Base-by-base conservation (phyloP, 2,329 filamentous ascomycete genomes). In the Blumeria graminis region DNA sequence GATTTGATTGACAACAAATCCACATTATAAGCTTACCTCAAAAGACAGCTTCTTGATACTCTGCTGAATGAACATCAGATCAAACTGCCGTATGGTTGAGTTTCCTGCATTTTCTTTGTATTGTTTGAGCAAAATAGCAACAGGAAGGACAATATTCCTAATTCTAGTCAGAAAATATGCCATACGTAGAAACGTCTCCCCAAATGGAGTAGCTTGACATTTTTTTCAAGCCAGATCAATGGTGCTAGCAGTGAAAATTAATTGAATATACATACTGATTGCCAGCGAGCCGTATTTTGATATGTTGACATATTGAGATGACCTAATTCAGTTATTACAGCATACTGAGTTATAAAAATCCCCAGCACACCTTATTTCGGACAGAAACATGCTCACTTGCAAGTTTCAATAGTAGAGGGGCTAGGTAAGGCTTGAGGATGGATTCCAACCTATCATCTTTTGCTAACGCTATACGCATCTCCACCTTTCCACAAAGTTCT, bases 21-120 rank as follows among this genome's bases (percentile, higher is more conserved):
- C 46, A n/a, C 14, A 5, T 9, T 45, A 11, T 38, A n/a, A 77
- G 66, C 61, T 56, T 57, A 69, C 69, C 14, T 70, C 67, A 10
- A 74, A 67, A 1, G 74, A 72, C 18, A 85, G 68, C 54, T 81
- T 74, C 55, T 75, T 75, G 48, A 86, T 72, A 41, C 90, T 92
- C 65, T 94, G 86, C 64, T 93, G 86, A 39, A 95, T 84, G 66
- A 94, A 94, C 16, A 84, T 75, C 43, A 96, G 72, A 68, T 96
- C 89, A 62, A 95, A 84, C 66, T 94, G 86, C 60, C 86, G 82
- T 61, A 98, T 79, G 39, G 95, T 74, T 0, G 81, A 72, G 11
- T 81, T 82, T 41, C 80, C 74, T 39, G 78, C 62, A 54, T 68
- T 79, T 22, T 85, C 78, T 68, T 93, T 94, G 74, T 94, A 95